phyloP scores from a whole-genome alignment of 805 yeast species.

The Zygoascus flipseniorum region DNA sequence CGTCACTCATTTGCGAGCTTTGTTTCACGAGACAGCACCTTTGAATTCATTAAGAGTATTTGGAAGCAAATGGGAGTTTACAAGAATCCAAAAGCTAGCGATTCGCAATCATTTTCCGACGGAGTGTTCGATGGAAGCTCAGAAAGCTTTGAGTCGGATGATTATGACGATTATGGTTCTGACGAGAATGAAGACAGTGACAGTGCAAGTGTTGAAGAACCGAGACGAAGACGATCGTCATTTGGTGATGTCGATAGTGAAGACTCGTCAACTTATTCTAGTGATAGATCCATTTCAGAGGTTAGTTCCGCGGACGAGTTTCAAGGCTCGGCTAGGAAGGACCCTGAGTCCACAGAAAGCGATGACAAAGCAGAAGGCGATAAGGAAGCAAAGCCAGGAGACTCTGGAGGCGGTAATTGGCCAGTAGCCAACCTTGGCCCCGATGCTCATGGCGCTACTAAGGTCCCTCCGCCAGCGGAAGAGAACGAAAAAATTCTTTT shows the following conservation, averaged over 20 bases:
- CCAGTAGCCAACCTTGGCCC: conserved; percentile 53
- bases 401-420: conserved; percentile 13
- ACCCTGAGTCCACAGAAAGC: neutral
- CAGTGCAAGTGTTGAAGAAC: neutral
- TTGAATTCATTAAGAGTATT: conserved; percentile 56
- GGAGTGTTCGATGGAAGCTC: conserved; percentile 19
- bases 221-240: neutral
- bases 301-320: conserved; percentile 27
- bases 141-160: conserved; percentile 14
- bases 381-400: conserved; percentile 1
- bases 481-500: conserved; percentile 45
- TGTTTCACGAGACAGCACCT: conserved; percentile 69
- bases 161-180: conserved; percentile 9
- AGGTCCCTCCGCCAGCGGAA: conserved; percentile 36
- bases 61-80: conserved; percentile 44
- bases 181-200: neutral
- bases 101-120: conserved; percentile 21
- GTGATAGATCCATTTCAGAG: conserved; percentile 7
- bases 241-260: conserved; percentile 19
- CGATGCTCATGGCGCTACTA: conserved; percentile 49
- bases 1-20: conserved; percentile 83
- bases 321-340: conserved; percentile 19
- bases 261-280: neutral
- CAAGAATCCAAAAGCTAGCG: conserved; percentile 1
- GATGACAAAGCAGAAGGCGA: neutral